Base-by-base conservation (phyloP, 2,329 filamentous ascomycete genomes). In the Colletotrichum liriopes region DNA sequence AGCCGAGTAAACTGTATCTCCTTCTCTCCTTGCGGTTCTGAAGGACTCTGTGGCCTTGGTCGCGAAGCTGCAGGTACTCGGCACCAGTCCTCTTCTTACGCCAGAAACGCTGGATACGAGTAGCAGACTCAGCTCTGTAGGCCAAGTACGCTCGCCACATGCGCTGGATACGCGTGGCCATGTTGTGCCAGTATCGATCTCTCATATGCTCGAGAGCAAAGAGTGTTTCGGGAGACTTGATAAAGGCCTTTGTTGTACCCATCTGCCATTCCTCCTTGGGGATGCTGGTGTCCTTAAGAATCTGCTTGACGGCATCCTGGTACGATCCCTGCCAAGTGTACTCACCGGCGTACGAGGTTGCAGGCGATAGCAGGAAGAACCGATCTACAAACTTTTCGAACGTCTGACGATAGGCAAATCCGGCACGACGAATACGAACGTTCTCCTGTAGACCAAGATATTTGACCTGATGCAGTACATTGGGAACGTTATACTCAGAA, bases 391-490 rank as follows among this genome's bases (percentile, higher is more conserved):
- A 99, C 80, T 98, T 98, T 79, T 98, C 96, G 78, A 98, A 99
- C 0, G 94, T 95, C 79, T 98, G 96, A 81, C 96, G 94, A 79
- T 98, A 98, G 2, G 96, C 96, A 78, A 99, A 99, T 72, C 96
- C 96, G 73, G 96, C 96, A 81, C 96, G 91, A 76, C 96, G 93
- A 82, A 99, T 99, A 56, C 96, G 93, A 51, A 99, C 96, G 88
- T 99, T 99, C 84, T 99, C 96, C 82, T 98, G 96, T n/a, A 99
- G 87, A 90, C 96, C 96, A 18, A 99, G 92, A 78, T 99, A 99
- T 81, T 99, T 98, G 88, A 98, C 94, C 81, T 99, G 96, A 87
- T 99, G 96, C 78, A 98, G 88, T 26, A 99, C 96, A 77, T 98
- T 98, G 39, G 92, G 91, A 26, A 90, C 89, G 77, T 98, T 98